These are phyloP conservation scores for Dryadomyces quercivorus DNA, from an alignment of 2,329 filamentous ascomycete species.

Conservation along the genomic window DNA sequence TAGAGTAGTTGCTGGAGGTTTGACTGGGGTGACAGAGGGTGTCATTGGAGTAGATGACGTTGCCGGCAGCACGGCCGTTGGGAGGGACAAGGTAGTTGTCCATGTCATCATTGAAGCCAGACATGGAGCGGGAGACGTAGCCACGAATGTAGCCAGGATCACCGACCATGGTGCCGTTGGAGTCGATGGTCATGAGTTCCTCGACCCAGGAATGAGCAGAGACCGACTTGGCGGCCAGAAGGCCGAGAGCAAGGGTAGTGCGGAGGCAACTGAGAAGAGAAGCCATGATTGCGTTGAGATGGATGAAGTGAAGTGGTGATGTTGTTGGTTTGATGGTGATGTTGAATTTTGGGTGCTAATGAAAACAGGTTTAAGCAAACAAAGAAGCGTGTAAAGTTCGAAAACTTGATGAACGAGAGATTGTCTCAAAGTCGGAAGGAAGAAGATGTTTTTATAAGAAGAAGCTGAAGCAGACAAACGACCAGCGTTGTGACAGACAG, in stretches of 20 bases:
- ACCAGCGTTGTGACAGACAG: conserved; percentile 9
- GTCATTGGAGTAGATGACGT: conserved; percentile 34
- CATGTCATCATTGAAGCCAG: conserved; percentile 43
- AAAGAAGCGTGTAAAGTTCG: not conserved
- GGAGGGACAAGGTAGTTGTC: conserved; percentile 53
- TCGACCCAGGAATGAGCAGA: conserved; percentile 75
- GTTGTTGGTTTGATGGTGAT: not conserved
- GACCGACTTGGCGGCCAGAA: conserved; percentile 13
- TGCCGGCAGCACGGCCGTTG: conserved; percentile 32
- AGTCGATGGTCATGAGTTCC: conserved; percentile 55
- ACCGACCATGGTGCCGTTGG: conserved; percentile 63
- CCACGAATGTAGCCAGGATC: conserved; percentile 63
- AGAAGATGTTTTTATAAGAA: not conserved
- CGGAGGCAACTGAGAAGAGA: not conserved
- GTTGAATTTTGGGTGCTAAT: not conserved
- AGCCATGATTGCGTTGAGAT: conserved; percentile 6
- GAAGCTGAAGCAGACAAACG: conserved; percentile 5
- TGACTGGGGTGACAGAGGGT: conserved; percentile 54
- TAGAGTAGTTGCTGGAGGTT: conserved; percentile 43
- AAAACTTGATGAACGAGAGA: too few species aligned
- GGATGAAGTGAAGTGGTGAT: not conserved
- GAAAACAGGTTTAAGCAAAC: not conserved
- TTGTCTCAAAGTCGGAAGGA: not conserved
- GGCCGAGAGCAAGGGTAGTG: not conserved
- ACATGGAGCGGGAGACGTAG: conserved; percentile 44